phyloP scores from a whole-genome alignment of 176 grass and related monocot genomes.

The Ampelocalamus luodianensis region DNA sequence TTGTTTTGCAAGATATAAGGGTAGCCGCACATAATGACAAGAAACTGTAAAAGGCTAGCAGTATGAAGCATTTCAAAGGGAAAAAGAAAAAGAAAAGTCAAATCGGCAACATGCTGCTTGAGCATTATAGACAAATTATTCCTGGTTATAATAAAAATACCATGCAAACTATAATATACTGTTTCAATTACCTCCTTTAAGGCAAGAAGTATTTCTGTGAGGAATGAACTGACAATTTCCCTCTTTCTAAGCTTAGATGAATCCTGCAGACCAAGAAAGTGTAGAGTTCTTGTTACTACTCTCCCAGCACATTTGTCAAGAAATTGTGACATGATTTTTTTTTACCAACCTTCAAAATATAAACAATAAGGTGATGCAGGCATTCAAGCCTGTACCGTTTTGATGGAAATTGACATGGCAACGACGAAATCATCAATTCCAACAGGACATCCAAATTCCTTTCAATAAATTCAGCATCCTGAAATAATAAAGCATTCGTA shows the following conservation, averaged over 20 bases:
- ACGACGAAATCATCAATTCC: slow-evolving; percentile 70
- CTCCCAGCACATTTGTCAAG: not conserved
- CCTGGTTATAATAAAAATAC: slow-evolving; percentile 25
- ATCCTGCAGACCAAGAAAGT: slow-evolving; percentile 65
- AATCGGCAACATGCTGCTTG: not conserved
- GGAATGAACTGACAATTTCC: slow-evolving; percentile 82
- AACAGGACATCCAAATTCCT: slow-evolving; percentile 67
- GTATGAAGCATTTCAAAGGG: slow-evolving; percentile 12
- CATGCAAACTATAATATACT: not conserved
- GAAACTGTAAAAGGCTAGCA: not conserved
- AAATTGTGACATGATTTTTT: not conserved
- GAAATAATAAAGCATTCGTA: slow-evolving; percentile 23
- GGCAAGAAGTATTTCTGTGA: slow-evolving; percentile 87
- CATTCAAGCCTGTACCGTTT: slow-evolving; percentile 92
- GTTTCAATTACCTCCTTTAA: slow-evolving; percentile 78
- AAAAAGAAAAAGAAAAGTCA: not conserved
- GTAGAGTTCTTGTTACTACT: slow-evolving; percentile 16
- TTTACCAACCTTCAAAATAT: slow-evolving; percentile 73
- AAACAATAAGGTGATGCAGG: slow-evolving; percentile 79
- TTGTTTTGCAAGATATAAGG: not conserved
- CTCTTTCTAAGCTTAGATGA: slow-evolving; percentile 68
- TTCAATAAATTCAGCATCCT: slow-evolving; percentile 77
- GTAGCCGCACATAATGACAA: not conserved
- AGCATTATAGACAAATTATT: slow-evolving; percentile 2
- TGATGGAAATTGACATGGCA: slow-evolving; percentile 81